Evolutionary conservation across 1,284 basidiomycete genomes (phyloP), one percentile per base, ranked within the genome.

Genomic region (Moesziomyces sp.): DNA sequence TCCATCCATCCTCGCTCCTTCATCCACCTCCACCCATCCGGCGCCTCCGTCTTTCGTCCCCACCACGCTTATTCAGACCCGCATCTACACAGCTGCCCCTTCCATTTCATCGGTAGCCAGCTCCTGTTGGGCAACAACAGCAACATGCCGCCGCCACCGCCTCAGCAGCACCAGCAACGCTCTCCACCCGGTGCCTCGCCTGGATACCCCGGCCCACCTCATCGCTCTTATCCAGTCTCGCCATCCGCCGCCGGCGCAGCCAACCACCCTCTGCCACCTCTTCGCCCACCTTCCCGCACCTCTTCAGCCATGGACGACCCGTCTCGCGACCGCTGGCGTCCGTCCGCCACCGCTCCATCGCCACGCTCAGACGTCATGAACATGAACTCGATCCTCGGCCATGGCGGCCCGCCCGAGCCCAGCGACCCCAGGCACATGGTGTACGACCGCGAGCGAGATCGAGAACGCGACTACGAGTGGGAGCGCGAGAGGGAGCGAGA

Each of bases 381-480:
- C 58, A 78, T 78, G 76, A 74, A 60, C 57, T 78, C 76, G 9
- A 66, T 78, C 28, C 74, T 78, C 38, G 76, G 76, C 2, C 74
- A 74, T 9, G 56, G 68, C 13, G 58, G 53, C 13, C 30, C 57
- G 5, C 24, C 52, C 35, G 64, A 73, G 4, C 5, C 49, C 9
- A 40, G 58, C 38, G 66, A 66, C 5, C 57, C 60, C 4, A 46
- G 66, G 13, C 53, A 69, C 52, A 59, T 65, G 54, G 57, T 58
- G 46, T 70, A 69, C 47, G 55, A 63, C n/a, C 63, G 59, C 40
- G 65, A 65, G 28, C 66, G 61, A 21, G 62, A 66, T 3, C 44
- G 67, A 44, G 61, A 43, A 16, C 49, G 56, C n/a, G 44, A 42
- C 42, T 26, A 40, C 19, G 28, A 47, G 14, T 35, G 56, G 46